These are phyloP conservation scores for Saraca asoca DNA, from an alignment of 331 rosid species.

Conservation along the genomic window DNA sequence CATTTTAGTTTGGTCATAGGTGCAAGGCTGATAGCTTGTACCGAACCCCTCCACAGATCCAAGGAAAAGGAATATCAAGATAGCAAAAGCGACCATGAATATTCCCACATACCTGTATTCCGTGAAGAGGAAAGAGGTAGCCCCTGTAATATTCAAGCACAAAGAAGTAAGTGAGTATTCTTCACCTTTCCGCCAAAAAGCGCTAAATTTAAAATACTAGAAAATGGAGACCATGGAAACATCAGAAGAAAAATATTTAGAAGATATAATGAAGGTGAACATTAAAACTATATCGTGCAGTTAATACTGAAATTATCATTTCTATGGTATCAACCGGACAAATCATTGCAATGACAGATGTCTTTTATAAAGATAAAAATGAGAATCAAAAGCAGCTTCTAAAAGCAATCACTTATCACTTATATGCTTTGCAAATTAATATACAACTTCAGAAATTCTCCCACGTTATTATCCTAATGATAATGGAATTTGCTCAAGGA, in stretches of 20 bases:
- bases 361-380: no score
- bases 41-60: constrained; percentile 97
- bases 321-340: no score
- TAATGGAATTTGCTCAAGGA: no score
- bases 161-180: constrained; percentile 33
- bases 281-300: no score
- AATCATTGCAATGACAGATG: no score
- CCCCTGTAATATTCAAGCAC: constrained; percentile 61
- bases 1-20: constrained; percentile 57
- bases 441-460: no score
- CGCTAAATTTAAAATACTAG: neutral
- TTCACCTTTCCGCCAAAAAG: constrained; percentile 8
- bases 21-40: constrained; percentile 65
- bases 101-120: constrained; percentile 77
- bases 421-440: neutral
- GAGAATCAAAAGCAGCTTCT: neutral
- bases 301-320: no score
- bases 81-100: constrained; percentile 85
- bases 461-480: no score
- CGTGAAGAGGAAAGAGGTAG: constrained; percentile 88
- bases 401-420: neutral
- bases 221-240: neutral
- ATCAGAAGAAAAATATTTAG: neutral
- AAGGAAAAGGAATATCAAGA: constrained; percentile 86
- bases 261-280: neutral